These are phyloP conservation scores for Lycium ferocissimum DNA, from an alignment of 257 asterid genomes.

Conservation along the genomic window DNA sequence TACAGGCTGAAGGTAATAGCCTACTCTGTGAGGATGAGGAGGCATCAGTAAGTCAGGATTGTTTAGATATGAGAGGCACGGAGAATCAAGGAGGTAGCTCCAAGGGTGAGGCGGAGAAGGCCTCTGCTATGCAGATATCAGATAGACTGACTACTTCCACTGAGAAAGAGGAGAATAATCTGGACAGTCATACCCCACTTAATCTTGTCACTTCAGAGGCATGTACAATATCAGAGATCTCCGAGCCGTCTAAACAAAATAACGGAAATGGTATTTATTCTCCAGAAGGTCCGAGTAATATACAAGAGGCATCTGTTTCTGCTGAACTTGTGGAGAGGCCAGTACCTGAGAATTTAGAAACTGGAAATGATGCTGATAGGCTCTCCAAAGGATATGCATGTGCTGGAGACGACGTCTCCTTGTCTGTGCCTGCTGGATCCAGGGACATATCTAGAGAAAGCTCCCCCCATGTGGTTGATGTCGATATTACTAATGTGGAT, in stretches of 20 bases:
- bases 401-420: constrained; percentile 42
- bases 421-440: constrained; percentile 48
- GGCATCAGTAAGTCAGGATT: constrained; percentile 6
- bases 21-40: constrained; percentile 32
- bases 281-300: constrained; percentile 39
- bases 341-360: constrained; percentile 43
- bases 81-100: background rate
- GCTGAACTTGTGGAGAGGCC: constrained; percentile 42
- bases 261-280: constrained; percentile 35
- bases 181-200: constrained; percentile 40
- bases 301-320: constrained; percentile 36
- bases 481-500: constrained; percentile 39
- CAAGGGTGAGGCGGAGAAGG: constrained; percentile 40
- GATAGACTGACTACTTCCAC: constrained; percentile 42
- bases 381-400: constrained; percentile 38
- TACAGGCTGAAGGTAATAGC: constrained; percentile 41
- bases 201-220: constrained; percentile 32
- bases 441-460: constrained; percentile 39
- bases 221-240: constrained; percentile 21
- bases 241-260: constrained; percentile 8
- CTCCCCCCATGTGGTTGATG: constrained; percentile 38
- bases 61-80: constrained; percentile 18
- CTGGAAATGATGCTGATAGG: constrained; percentile 38
- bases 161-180: constrained; percentile 41
- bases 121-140: constrained; percentile 34